phyloP scores from a whole-genome alignment of 805 yeast species.

The Saturnispora serradocipensis region DNA sequence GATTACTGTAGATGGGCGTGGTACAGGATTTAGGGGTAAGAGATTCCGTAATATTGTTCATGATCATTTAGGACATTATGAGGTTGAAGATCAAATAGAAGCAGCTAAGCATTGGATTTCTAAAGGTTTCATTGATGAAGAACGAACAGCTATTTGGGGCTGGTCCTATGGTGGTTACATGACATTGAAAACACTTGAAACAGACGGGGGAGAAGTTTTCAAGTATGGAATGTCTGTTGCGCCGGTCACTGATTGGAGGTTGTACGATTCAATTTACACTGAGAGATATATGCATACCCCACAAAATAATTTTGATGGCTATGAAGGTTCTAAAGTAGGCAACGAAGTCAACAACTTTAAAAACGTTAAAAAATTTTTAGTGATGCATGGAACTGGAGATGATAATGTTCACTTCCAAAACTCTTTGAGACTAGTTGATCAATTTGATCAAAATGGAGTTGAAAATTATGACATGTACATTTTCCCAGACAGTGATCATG shows the following conservation, averaged over 20 bases:
- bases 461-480: constrained; percentile 76
- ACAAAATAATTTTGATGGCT: constrained; percentile 54
- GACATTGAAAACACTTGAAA: constrained; percentile 82
- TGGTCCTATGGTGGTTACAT: constrained; percentile 97
- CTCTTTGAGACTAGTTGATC: constrained; percentile 67
- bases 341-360: constrained; percentile 47
- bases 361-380: constrained; percentile 53
- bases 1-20: constrained; percentile 94
- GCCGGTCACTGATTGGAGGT: constrained; percentile 91
- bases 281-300: constrained; percentile 93
- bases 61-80: constrained; percentile 72
- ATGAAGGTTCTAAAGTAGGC: constrained; percentile 51
- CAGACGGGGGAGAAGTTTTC: constrained; percentile 66
- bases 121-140: constrained; percentile 54
- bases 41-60: constrained; percentile 71
- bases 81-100: constrained; percentile 76
- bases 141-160: constrained; percentile 84
- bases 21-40: constrained; percentile 86
- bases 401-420: constrained; percentile 96
- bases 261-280: constrained; percentile 88
- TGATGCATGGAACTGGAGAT: constrained; percentile 97
- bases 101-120: constrained; percentile 70
- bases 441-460: constrained; percentile 58
- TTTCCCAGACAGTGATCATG: constrained; percentile 77
- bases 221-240: constrained; percentile 93